A percentile compares a stretch with the other conserved stretches of the same genome.
phyloP scores from a whole-genome alignment of 768 basidiomycete genomes.

The Lactarius sp. region DNA sequence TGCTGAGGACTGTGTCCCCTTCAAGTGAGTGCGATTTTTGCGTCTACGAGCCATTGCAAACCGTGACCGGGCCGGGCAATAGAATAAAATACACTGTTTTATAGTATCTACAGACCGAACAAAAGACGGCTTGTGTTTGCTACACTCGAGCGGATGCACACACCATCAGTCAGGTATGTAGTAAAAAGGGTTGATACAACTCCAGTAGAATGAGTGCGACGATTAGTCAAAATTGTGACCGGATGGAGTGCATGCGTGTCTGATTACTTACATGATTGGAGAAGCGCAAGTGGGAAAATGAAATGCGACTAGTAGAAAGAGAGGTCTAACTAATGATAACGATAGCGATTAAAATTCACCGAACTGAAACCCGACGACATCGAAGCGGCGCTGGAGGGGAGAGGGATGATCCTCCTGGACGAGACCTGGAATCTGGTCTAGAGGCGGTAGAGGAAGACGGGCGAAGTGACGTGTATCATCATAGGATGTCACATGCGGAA shows the following conservation, averaged over 20 bases:
- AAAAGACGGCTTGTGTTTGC: background rate
- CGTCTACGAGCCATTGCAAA: constrained; percentile 62
- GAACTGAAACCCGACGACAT: constrained; percentile 66
- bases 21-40: constrained; percentile 80
- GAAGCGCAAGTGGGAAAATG: background rate
- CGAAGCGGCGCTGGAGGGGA: constrained; percentile 54
- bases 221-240: constrained; percentile 13
- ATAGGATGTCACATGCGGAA: constrained; percentile 71
- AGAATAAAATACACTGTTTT: constrained; percentile 12
- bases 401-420: constrained; percentile 36
- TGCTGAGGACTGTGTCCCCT: constrained; percentile 38
- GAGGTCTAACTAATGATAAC: constrained; percentile 8
- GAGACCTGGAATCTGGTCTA: constrained; percentile 79
- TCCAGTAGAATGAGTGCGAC: constrained; percentile 9
- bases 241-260: constrained; percentile 4
- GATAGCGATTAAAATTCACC: constrained; percentile 55
- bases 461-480: constrained; percentile 88
- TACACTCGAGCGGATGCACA: constrained; percentile 19
- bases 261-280: background rate
- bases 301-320: constrained; percentile 5
- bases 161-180: constrained; percentile 19
- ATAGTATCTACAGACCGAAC: background rate
- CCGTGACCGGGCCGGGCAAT: background rate
- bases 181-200: constrained; percentile 20
- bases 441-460: constrained; percentile 66